phyloP scores from a whole-genome alignment of 441 rosid species.

The Populus hybrid region DNA sequence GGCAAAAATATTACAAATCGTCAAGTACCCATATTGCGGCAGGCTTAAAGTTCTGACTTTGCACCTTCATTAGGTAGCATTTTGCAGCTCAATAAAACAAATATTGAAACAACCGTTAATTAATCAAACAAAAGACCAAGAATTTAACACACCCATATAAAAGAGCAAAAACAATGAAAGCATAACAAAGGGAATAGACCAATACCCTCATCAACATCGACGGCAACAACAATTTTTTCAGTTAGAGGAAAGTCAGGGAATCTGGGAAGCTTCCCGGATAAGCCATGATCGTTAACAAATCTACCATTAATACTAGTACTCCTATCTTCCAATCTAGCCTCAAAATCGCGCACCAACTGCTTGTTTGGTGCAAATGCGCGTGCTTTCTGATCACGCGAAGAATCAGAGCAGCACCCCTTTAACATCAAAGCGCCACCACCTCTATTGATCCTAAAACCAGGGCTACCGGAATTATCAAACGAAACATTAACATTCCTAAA shows the following conservation, averaged over 20 bases:
- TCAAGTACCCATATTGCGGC: neutral
- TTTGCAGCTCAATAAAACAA: neutral
- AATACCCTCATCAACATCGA: conserved; percentile 94
- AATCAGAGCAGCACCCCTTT: conserved; percentile 46
- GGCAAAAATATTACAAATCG: neutral
- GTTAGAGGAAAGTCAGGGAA: conserved; percentile 32
- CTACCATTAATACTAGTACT: conserved; percentile 18
- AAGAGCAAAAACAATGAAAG: neutral
- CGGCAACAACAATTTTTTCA: conserved; percentile 78
- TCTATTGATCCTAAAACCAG: conserved; percentile 17
- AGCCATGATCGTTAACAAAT: conserved; percentile 40
- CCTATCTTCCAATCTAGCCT: conserved; percentile 27
- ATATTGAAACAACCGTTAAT: neutral
- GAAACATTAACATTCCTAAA: conserved; percentile 22
- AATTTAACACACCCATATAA: neutral
- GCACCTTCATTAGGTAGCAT: neutral
- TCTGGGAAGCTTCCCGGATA: conserved; percentile 38
- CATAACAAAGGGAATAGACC: neutral
- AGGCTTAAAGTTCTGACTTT: neutral
- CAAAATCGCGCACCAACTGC: conserved; percentile 42
- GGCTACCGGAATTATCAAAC: conserved; percentile 16
- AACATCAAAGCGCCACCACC: conserved; percentile 39
- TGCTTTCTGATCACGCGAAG: conserved; percentile 35
- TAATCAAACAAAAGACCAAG: neutral
- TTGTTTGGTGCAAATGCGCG: conserved; percentile 43